These are phyloP conservation scores for Metschnikowia cubensis DNA, from an alignment of 805 yeast species.

Conservation along the genomic window DNA sequence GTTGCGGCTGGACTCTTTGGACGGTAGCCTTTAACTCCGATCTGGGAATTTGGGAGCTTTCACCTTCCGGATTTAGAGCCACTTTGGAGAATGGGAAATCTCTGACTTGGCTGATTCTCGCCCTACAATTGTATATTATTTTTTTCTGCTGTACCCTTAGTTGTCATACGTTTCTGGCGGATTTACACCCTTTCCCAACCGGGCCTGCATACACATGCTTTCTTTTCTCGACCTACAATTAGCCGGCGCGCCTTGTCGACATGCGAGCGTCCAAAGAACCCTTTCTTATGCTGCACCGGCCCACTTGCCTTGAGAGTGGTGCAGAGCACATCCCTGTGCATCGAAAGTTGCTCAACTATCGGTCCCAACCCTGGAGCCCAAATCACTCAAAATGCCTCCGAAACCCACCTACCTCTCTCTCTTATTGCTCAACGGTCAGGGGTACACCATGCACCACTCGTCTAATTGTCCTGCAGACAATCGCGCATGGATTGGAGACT, in stretches of 20 bases:
- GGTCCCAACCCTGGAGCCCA: no score
- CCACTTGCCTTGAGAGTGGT: neutral
- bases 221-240: conserved; percentile 1
- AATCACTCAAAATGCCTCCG: no score
- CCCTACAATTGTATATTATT: neutral
- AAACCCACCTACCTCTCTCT: no score
- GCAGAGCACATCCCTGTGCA: no score
- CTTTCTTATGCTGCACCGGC: neutral
- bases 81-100: no score
- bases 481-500: neutral
- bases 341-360: no score
- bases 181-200: neutral
- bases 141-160: no score
- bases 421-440: neutral
- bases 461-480: neutral
- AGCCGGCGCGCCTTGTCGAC: conserved; percentile 4
- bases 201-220: neutral
- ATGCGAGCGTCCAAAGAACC: neutral
- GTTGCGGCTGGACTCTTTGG: no score
- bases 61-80: no score
- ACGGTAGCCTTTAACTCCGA: no score
- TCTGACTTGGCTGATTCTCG: no score
- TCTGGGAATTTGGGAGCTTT: no score
- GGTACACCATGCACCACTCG: conserved; percentile 1
- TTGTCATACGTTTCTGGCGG: neutral